phyloP scores from a whole-genome alignment of 208 protist genomes.

The Giardia muris region DNA sequence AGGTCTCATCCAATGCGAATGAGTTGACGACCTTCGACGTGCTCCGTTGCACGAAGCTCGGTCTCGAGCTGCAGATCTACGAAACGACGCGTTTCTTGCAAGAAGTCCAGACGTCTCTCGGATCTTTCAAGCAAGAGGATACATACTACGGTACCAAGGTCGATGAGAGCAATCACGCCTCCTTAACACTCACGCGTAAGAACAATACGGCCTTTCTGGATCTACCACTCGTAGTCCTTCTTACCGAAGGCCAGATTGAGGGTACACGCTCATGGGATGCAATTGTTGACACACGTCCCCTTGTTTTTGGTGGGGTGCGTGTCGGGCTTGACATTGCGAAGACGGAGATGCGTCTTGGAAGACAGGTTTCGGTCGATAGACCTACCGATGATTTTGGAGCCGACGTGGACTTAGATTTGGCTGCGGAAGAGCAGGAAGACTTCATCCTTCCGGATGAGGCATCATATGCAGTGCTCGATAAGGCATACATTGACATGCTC shows the following conservation, averaged over 20 bases:
- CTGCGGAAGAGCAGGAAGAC: neutral
- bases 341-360: neutral
- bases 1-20: neutral
- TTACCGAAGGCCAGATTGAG: neutral
- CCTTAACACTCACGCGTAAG: neutral
- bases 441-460: constrained; percentile 1
- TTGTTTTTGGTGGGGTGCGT: neutral
- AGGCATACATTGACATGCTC: neutral
- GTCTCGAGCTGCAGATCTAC: neutral
- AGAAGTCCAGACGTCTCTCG: neutral
- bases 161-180: neutral
- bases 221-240: neutral
- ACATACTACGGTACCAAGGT: neutral
- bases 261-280: neutral
- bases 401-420: neutral
- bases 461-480: neutral
- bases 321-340: neutral
- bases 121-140: neutral
- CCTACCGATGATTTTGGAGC: neutral
- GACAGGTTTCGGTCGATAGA: too few relatives aligned
- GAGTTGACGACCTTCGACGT: neutral
- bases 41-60: neutral
- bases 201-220: neutral
- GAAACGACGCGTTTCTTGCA: neutral
- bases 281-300: neutral